These are phyloP conservation scores for Sporothrix curviconia DNA, from an alignment of 2,329 filamentous ascomycete species.

Conservation along the genomic window DNA sequence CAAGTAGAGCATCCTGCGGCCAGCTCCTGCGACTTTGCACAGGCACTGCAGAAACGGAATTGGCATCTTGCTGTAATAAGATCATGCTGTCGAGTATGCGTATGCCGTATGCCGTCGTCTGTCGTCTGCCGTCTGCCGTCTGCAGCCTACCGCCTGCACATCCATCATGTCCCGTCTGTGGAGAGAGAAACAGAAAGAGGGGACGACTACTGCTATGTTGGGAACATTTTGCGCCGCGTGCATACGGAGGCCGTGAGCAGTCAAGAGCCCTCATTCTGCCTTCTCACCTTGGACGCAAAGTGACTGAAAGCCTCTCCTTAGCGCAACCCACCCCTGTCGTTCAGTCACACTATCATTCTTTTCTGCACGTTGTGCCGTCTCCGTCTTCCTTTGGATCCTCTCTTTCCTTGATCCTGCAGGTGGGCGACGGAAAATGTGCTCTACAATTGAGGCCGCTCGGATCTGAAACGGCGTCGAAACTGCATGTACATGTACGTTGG, in stretches of 20 bases:
- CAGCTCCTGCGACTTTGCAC: not conserved
- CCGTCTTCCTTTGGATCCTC: no score
- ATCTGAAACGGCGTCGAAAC: slow-evolving; percentile 15
- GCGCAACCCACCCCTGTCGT: not conserved
- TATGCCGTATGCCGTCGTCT: not conserved
- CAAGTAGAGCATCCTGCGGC: not conserved
- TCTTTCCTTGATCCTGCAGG: no score
- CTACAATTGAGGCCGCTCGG: not conserved
- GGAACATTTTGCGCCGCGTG: not conserved
- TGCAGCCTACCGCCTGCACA: not conserved
- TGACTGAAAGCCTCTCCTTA: no score
- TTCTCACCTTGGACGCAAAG: no score
- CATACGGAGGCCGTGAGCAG: no score
- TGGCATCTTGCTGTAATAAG: not conserved
- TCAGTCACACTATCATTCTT: not conserved
- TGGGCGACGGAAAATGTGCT: no score
- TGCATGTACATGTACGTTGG: not conserved
- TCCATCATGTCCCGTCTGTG: not conserved
- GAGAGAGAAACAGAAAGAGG: not conserved
- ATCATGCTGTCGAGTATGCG: no score
- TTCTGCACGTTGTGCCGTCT: slow-evolving; percentile 7
- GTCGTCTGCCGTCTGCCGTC: not conserved
- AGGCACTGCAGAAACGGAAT: not conserved
- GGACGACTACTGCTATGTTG: not conserved
- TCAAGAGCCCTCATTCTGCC: no score